Evolutionary conservation across 495 filamentous ascomycete genomes (phyloP), one percentile per base, ranked within the genome.

Genomic region (Aspergillus homomorphus): DNA sequence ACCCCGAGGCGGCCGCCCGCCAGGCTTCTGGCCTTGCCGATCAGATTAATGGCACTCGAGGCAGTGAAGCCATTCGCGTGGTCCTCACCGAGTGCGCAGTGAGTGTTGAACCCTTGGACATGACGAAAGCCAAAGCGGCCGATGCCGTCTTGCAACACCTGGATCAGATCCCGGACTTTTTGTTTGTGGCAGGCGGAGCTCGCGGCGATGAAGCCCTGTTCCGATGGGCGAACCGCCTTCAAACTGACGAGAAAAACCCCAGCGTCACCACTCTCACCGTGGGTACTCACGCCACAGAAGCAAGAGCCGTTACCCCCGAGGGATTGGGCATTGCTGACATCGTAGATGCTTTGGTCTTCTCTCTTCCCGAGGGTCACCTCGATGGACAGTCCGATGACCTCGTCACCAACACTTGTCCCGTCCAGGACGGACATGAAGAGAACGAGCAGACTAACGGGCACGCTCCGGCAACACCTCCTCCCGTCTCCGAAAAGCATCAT

Each of bases 171-270:
- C 83, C 85, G 0, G 89, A 95, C 65, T 96, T 96, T 72, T 69
- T 97, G 44, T 82, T 96, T 70, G 89, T 93, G 10, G 79, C 89
- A 46, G 92, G 92, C 42, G 91, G 96, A 67, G 88, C 89, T 43
- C 88, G 92, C 7, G 92, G 96, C 58, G 92, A 97, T 63, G 92
- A 96, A 68, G 87, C 90, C 44, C 86, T 96, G 22, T 97, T 92
- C 78, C 88, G 87, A 28, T 97, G 92, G 92, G 92, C 92, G 24
- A 96, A 96, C 71, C 77, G 84, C 33, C 73, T 96, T 23, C 77
- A 76, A 21, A 76, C 73, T 1, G 71, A 74, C 43, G 76, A 80
- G 38, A 69, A 66, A 5, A 78, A 94, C 45, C 70, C 84, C 33
- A 79, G 89, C 55, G 87, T 90, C 7, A 85, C 86, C 62, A 96